Percentiles rank a stretch among this genome's conserved stretches.
phyloP scores from a whole-genome alignment of 495 filamentous ascomycete species.

The Neurospora intermedia region DNA sequence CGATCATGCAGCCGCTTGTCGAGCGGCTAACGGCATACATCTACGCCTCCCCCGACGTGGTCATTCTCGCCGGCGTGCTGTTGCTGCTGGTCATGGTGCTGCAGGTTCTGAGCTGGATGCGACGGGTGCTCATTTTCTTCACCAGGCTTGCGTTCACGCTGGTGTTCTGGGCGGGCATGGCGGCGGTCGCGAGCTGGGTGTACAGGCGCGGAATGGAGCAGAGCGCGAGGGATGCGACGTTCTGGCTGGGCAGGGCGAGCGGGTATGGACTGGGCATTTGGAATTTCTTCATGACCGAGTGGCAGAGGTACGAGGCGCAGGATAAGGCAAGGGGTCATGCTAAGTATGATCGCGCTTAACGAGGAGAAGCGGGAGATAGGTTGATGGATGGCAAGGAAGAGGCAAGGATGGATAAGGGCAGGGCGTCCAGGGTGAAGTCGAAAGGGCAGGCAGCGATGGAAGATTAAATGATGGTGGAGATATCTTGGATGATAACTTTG shows the following conservation, averaged over 20 bases:
- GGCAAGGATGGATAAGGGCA: not conserved
- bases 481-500: not conserved
- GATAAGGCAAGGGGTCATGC: constrained; percentile 5
- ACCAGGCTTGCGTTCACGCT: constrained; percentile 48
- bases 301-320: constrained; percentile 34
- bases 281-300: constrained; percentile 48
- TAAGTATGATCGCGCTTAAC: not conserved
- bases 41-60: constrained; percentile 44
- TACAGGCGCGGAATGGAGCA: constrained; percentile 55
- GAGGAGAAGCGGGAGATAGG: not conserved
- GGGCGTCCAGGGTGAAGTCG: not conserved
- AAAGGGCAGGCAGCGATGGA: not conserved
- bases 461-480: not conserved
- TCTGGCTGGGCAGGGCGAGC: constrained; percentile 15
- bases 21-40: constrained; percentile 28
- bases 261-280: constrained; percentile 44
- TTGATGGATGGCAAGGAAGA: not conserved
- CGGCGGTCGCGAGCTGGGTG: constrained; percentile 40
- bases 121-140: constrained; percentile 63
- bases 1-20: constrained; percentile 38
- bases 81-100: constrained; percentile 48
- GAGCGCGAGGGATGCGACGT: constrained; percentile 42
- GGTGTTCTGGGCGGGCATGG: constrained; percentile 47
- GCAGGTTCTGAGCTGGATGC: constrained; percentile 55
- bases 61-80: constrained; percentile 44